phyloP scores from a whole-genome alignment of 768 basidiomycete genomes.

The Phylloporus arenicola region DNA sequence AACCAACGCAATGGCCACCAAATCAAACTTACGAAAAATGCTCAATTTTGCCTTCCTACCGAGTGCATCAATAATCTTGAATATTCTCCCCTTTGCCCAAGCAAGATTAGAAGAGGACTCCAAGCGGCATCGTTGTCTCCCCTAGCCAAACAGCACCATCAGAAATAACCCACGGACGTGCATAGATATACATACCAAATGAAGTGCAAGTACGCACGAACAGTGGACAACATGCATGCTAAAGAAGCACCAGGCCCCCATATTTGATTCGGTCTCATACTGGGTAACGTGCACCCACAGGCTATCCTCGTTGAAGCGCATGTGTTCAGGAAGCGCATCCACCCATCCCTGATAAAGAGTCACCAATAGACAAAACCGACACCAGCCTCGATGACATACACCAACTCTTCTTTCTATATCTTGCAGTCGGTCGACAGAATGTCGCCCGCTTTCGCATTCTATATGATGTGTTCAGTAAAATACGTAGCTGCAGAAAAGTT shows the following conservation, averaged over 20 bases:
- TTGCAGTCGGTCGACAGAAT: conserved; percentile 32
- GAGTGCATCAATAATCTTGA: conserved; percentile 35
- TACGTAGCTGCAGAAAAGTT: not conserved
- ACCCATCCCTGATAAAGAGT: conserved; percentile 51
- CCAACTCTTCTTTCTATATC: conserved; percentile 45
- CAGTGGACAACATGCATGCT: conserved; percentile 71
- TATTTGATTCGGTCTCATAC: conserved; percentile 75
- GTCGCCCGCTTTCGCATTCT: conserved; percentile 26
- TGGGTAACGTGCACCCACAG: conserved; percentile 64
- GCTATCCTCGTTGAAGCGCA: conserved; percentile 67
- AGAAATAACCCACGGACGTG: not conserved
- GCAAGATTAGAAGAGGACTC: conserved; percentile 20
- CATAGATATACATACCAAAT: conserved; percentile 44
- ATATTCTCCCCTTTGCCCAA: conserved; percentile 37
- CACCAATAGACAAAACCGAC: conserved; percentile 4
- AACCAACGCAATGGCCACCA: conserved; percentile 26
- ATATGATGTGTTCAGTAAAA: conserved; percentile 21
- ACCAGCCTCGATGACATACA: conserved; percentile 10
- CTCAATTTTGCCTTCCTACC: conserved; percentile 40
- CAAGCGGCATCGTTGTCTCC: conserved; percentile 30
- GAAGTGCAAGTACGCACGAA: conserved; percentile 58
- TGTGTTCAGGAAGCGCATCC: conserved; percentile 59
- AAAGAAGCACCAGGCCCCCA: conserved; percentile 78
- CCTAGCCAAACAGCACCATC: conserved; percentile 13
- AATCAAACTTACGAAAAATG: conserved; percentile 40